phyloP scores from a whole-genome alignment of 23 red algal species.

The Gracilaria gracilis region DNA sequence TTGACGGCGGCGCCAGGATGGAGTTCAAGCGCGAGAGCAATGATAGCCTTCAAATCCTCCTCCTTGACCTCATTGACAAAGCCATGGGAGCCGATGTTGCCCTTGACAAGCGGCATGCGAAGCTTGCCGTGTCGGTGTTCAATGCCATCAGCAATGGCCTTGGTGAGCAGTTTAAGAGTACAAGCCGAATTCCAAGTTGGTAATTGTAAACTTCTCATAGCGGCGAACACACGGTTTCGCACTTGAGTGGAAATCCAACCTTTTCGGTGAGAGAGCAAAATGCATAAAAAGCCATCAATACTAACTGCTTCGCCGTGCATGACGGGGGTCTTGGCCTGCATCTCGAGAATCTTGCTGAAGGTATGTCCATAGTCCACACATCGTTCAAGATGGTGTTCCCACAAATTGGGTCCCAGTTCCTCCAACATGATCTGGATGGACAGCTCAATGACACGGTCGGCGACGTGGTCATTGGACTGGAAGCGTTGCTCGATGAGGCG shows the following conservation, averaged over 20 bases:
- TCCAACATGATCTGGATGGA: slow-evolving; percentile 96
- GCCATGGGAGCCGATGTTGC: slow-evolving; percentile 72
- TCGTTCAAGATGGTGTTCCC: slow-evolving; percentile 93
- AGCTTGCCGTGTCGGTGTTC: slow-evolving; percentile 94
- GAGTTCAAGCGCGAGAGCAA: slow-evolving; percentile 38
- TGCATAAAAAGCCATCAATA: slow-evolving; percentile 98
- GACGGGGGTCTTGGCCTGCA: slow-evolving; percentile 69
- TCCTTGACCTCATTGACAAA: slow-evolving; percentile 87
- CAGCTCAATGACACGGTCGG: slow-evolving; percentile 90
- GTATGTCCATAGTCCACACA: slow-evolving; percentile 98
- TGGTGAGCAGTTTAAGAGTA: slow-evolving; percentile 65
- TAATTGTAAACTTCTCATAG: slow-evolving; percentile 78
- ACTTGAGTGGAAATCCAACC: slow-evolving; percentile 72
- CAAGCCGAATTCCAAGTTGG: slow-evolving; percentile 77
- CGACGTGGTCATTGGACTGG: slow-evolving; percentile 61
- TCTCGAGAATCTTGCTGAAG: slow-evolving; percentile 97
- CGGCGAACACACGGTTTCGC: slow-evolving; percentile 79
- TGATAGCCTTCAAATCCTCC: slow-evolving; percentile 58
- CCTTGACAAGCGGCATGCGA: slow-evolving; percentile 85
- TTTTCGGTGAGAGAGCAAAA: slow-evolving; percentile 76
- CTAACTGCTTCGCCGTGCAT: slow-evolving; percentile 99
- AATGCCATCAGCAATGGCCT: slow-evolving; percentile 79
- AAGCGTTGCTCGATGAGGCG: slow-evolving; percentile 81
- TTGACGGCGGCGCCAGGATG: slow-evolving; percentile 34
- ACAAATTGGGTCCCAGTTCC: slow-evolving; percentile 97